A percentile compares a stretch with the other conserved stretches of the same genome.
Conservation (phyloP, 495 filamentous ascomycete genomes). For the Aspergillus taichungensis region DNA sequence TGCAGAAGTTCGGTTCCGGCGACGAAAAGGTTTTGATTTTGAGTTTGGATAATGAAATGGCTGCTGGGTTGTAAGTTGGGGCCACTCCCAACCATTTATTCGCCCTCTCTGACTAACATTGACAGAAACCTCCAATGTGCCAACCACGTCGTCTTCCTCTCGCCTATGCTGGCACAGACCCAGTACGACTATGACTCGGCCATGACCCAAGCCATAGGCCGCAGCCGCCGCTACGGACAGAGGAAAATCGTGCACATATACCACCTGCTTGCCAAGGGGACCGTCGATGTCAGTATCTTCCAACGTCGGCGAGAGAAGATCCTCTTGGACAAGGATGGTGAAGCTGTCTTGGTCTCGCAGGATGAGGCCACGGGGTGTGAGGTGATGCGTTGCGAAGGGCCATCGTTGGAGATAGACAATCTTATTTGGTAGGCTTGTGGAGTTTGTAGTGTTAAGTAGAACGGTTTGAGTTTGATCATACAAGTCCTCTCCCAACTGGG, state of each 20-base stretch:
- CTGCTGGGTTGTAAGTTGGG: slow-evolving; percentile 57
- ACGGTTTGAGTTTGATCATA: background rate
- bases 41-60: slow-evolving; percentile 51
- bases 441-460: background rate
- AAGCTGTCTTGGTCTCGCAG: slow-evolving; percentile 7
- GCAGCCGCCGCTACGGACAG: slow-evolving; percentile 60
- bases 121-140: slow-evolving; percentile 62
- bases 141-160: slow-evolving; percentile 70
- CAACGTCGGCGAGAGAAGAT: slow-evolving; percentile 30
- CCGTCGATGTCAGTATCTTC: slow-evolving; percentile 64
- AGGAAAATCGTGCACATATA: slow-evolving; percentile 58
- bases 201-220: slow-evolving; percentile 66
- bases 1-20: slow-evolving; percentile 25
- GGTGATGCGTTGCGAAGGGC: slow-evolving; percentile 13
- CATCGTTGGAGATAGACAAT: slow-evolving; percentile 11
- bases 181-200: slow-evolving; percentile 49
- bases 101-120: slow-evolving; percentile 5
- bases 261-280: slow-evolving; percentile 52
- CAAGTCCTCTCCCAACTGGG: too few species aligned
- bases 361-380: slow-evolving; percentile 11
- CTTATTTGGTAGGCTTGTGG: slow-evolving; percentile 6
- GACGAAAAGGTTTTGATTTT: slow-evolving; percentile 53
- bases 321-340: slow-evolving; percentile 17
- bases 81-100: background rate
- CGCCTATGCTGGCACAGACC: slow-evolving; percentile 46